phyloP scores from a whole-genome alignment of 345 rosid species.

The Clausena lansium region DNA sequence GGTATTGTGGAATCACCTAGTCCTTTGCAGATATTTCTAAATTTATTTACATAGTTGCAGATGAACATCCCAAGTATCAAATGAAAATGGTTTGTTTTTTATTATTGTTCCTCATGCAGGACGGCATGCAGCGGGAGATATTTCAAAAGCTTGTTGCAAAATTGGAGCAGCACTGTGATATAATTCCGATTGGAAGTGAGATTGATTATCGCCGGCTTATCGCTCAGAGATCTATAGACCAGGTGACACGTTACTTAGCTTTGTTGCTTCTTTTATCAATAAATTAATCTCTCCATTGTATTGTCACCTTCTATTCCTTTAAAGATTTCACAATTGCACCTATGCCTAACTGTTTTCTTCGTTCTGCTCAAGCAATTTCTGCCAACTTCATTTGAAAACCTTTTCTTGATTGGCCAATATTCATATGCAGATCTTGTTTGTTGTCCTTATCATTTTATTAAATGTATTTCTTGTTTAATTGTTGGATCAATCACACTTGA shows the following conservation, averaged over 20 bases:
- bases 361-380: neutral
- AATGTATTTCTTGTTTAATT: too few relatives aligned
- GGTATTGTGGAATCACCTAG: neutral
- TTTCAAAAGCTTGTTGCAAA: slow-evolving; percentile 66
- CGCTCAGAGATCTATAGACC: slow-evolving; percentile 51
- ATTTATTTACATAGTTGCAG: neutral
- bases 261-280: neutral
- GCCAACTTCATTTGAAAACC: neutral
- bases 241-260: slow-evolving; percentile 31
- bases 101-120: slow-evolving; percentile 43
- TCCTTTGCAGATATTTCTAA: neutral
- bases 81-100: neutral
- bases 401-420: neutral
- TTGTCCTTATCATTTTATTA: neutral
- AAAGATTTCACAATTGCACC: neutral
- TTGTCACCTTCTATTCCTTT: neutral
- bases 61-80: neutral
- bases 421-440: neutral
- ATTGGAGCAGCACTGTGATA: slow-evolving; percentile 77
- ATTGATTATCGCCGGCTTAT: slow-evolving; percentile 81
- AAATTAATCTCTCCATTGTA: neutral
- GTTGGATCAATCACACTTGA: neutral
- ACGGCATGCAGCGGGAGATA: slow-evolving; percentile 91
- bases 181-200: slow-evolving; percentile 69
- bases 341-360: neutral